phyloP scores from a whole-genome alignment of 768 basidiomycete genomes.

The Leccinum rimulosum region DNA sequence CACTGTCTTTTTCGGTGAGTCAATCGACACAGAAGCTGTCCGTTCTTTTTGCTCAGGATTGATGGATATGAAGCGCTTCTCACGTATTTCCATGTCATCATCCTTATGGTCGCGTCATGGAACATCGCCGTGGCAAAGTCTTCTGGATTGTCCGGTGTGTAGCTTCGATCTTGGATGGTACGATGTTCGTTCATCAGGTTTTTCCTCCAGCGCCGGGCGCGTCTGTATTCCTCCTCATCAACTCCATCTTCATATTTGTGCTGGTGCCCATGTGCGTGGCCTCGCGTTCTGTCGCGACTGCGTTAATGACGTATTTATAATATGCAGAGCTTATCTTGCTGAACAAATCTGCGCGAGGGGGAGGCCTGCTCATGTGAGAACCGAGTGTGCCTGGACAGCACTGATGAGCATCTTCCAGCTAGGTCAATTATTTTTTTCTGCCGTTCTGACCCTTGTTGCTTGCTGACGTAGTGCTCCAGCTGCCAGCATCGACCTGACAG shows the following conservation, averaged over 20 bases:
- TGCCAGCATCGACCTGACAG: slow-evolving; percentile 45
- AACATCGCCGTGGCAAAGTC: slow-evolving; percentile 42
- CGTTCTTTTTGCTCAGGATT: neutral
- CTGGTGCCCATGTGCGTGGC: slow-evolving; percentile 33
- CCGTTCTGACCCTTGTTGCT: neutral
- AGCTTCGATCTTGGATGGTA: neutral
- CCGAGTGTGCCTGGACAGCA: slow-evolving; percentile 59
- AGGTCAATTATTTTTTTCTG: slow-evolving; percentile 10
- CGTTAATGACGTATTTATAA: neutral
- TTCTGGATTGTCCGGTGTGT: slow-evolving; percentile 38
- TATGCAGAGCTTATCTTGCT: slow-evolving; percentile 30
- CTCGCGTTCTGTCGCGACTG: neutral
- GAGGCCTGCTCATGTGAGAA: slow-evolving; percentile 41
- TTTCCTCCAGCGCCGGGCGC: slow-evolving; percentile 42
- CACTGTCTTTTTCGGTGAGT: slow-evolving; percentile 56
- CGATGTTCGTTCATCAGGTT: neutral
- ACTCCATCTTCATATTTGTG: slow-evolving; percentile 36
- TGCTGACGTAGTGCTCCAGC: slow-evolving; percentile 32
- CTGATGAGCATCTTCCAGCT: slow-evolving; percentile 49
- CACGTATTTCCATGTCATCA: slow-evolving; percentile 48
- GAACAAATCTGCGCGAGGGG: slow-evolving; percentile 36
- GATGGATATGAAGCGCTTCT: slow-evolving; percentile 36
- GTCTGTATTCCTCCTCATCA: slow-evolving; percentile 48
- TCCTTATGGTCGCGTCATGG: slow-evolving; percentile 58
- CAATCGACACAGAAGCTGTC: neutral